These are phyloP conservation scores for Podila minutissima DNA, from an alignment of 192 early-diverging fungal species.

Conservation along the genomic window DNA sequence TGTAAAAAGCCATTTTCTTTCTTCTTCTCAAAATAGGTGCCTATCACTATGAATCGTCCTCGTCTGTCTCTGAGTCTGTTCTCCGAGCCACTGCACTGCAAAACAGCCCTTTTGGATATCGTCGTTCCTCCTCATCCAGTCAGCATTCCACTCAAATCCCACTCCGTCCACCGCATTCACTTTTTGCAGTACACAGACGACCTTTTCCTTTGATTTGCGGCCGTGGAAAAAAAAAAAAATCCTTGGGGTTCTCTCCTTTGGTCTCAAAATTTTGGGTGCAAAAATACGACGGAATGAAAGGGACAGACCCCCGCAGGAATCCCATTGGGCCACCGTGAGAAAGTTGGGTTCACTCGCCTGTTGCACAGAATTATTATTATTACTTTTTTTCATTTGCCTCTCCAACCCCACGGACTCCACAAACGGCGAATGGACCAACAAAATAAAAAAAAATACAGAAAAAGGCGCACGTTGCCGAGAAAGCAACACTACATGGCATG, in stretches of 20 bases:
- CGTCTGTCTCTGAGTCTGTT: not conserved
- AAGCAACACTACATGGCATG: no score
- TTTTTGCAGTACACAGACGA: no score
- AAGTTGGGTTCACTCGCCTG: not conserved
- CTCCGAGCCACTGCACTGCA: not conserved
- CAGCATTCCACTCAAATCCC: no score
- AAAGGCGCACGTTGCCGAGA: not conserved
- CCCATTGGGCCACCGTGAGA: slow-evolving; percentile 1
- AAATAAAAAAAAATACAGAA: not conserved
- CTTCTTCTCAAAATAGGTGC: not conserved
- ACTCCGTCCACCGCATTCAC: no score
- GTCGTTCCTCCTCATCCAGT: no score
- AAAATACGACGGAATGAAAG: not conserved
- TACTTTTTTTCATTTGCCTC: not conserved
- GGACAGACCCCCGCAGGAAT: not conserved
- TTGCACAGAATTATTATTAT: not conserved
- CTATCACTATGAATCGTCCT: not conserved
- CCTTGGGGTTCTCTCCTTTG: no score
- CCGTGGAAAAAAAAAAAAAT: no score
- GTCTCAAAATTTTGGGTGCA: not conserved
- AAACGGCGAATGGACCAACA: not conserved
- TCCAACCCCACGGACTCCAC: not conserved
- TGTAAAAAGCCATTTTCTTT: not conserved
- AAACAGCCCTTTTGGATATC: no score
- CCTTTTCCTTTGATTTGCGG: no score